A percentile compares a stretch with the other conserved stretches of the same genome.
Evolutionary conservation across 2,329 filamentous ascomycete species (phyloP).

Genomic region (Hypoxylon sp.): DNA sequence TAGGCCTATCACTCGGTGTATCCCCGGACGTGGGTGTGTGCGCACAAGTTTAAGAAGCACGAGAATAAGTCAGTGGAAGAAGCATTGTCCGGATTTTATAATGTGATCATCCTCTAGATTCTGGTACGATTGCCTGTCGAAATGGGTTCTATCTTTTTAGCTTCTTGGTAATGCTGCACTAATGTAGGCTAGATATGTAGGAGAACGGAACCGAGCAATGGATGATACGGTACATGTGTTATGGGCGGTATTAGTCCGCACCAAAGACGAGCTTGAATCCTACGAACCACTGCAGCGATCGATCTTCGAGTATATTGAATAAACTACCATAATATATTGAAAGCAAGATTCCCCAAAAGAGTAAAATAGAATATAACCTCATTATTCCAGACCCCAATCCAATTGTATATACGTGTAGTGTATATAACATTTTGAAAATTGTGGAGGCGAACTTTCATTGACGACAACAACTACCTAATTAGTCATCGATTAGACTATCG

Average conservation of each 20-base stretch:
- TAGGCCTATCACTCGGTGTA: slow-evolving; percentile 4
- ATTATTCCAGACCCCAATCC: slow-evolving; percentile 5
- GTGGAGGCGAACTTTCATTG: background rate
- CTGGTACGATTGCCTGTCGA: slow-evolving; percentile 29
- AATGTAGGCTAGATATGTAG: slow-evolving; percentile 41
- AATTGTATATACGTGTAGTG: background rate
- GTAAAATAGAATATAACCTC: slow-evolving; percentile 12
- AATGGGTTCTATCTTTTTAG: slow-evolving; percentile 31
- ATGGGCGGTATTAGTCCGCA: slow-evolving; percentile 42
- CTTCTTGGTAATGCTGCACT: slow-evolving; percentile 30
- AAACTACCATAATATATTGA: slow-evolving; percentile 29
- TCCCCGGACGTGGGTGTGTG: background rate
- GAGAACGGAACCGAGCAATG: slow-evolving; percentile 38
- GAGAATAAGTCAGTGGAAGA: background rate
- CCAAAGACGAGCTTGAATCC: slow-evolving; percentile 30
- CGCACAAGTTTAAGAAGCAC: slow-evolving; percentile 5
- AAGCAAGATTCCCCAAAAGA: background rate
- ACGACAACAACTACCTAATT: background rate
- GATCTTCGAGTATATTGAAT: slow-evolving; percentile 40
- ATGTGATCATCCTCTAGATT: slow-evolving; percentile 18
- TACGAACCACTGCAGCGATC: slow-evolving; percentile 42
- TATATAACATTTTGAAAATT: background rate
- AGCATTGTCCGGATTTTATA: slow-evolving; percentile 16
- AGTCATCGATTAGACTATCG: slow-evolving; percentile 17
- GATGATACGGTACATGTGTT: slow-evolving; percentile 44